Conservation (phyloP, 2,329 filamentous ascomycete species). For the Paracoccidioides brasiliensis region DNA sequence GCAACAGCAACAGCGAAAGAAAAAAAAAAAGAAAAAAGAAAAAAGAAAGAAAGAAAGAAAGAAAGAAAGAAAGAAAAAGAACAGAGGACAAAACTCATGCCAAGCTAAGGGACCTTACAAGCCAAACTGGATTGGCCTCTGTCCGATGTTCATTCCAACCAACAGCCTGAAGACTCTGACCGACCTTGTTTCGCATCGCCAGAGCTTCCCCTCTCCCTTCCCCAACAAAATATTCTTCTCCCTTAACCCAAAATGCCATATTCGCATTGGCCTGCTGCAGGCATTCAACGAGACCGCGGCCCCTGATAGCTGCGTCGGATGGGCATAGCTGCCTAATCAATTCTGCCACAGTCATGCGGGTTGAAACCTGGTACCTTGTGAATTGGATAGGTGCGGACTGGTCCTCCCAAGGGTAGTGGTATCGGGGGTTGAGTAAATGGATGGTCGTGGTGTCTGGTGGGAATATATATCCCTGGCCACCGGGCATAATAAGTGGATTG, state of each 20-base stretch:
- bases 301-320: constrained; percentile 10
- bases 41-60: not conserved
- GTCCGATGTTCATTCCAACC: constrained; percentile 42
- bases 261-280: constrained; percentile 41
- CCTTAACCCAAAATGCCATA: constrained; percentile 42
- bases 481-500: constrained; percentile 35
- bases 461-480: constrained; percentile 52
- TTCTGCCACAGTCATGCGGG: constrained; percentile 41
- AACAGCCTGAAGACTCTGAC: constrained; percentile 40
- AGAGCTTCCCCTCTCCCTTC: constrained; percentile 7
- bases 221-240: constrained; percentile 39
- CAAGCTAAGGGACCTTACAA: constrained; percentile 5
- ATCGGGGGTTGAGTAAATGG: constrained; percentile 41
- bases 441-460: constrained; percentile 45
- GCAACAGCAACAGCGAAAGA: not conserved
- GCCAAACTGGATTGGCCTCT: constrained; percentile 14
- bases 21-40: not conserved
- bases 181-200: constrained; percentile 31
- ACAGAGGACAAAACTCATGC: not conserved
- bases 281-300: constrained; percentile 44
- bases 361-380: constrained; percentile 41
- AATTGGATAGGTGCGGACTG: constrained; percentile 28
- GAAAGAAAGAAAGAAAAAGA: not conserved
- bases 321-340: constrained; percentile 45
- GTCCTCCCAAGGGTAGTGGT: constrained; percentile 21